Conservation (phyloP, 2,329 filamentous ascomycete genomes). For the Beauveria scarabaeidicola region DNA sequence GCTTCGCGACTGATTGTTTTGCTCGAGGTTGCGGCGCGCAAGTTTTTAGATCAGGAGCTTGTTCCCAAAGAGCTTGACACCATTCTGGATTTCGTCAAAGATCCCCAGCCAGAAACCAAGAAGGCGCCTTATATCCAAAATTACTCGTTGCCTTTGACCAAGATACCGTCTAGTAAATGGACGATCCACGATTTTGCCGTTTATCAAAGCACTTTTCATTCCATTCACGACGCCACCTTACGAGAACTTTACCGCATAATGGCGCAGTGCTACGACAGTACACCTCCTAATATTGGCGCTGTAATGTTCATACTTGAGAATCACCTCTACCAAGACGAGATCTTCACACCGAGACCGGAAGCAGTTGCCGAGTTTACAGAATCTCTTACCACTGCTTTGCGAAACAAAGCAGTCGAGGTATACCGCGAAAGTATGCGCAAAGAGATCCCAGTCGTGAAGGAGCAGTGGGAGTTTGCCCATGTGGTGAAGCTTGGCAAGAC, state of each 20-base stretch:
- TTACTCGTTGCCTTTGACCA: constrained; percentile 41
- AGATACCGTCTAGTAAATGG: constrained; percentile 55
- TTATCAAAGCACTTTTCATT: constrained; percentile 67
- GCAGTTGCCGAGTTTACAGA: constrained; percentile 64
- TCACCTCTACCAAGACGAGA: constrained; percentile 71
- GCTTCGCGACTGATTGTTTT: constrained; percentile 73
- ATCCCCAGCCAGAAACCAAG: constrained; percentile 57
- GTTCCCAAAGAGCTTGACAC: constrained; percentile 72
- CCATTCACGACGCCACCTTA: constrained; percentile 71
- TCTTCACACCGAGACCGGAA: constrained; percentile 62
- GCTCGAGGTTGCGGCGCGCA: constrained; percentile 75
- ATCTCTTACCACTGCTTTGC: constrained; percentile 64
- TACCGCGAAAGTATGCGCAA: constrained; percentile 73
- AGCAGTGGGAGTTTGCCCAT: constrained; percentile 84
- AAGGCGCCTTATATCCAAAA: constrained; percentile 49
- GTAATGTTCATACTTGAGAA: constrained; percentile 73
- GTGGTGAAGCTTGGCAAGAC: constrained; percentile 82
- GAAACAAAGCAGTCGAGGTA: constrained; percentile 64
- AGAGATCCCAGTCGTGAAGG: constrained; percentile 69
- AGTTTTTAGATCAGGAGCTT: constrained; percentile 78
- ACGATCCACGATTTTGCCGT: constrained; percentile 58
- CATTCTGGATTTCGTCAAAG: constrained; percentile 75
- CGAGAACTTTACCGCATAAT: constrained; percentile 83
- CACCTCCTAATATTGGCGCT: constrained; percentile 70
- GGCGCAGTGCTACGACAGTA: constrained; percentile 81